A percentile compares a stretch with the other conserved stretches of the same genome.
Conservation (phyloP, 306 rosid species). For the Oemleria cerasiformis region DNA sequence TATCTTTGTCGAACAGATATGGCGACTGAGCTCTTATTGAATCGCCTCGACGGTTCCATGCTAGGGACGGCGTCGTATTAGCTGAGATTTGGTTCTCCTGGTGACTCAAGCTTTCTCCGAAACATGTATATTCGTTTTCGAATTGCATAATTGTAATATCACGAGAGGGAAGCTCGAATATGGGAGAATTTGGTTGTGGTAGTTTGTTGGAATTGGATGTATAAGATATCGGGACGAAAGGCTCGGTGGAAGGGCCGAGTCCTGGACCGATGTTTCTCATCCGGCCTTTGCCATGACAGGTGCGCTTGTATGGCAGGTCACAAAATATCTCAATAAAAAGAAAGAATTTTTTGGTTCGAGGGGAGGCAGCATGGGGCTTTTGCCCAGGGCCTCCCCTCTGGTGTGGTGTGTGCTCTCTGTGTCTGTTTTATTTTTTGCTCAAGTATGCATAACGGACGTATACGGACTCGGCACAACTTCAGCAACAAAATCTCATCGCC, state of each 20-base stretch:
- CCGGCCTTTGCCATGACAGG: conserved; percentile 99
- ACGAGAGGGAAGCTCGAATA: background rate
- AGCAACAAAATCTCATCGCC: too few relatives aligned
- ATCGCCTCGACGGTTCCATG: background rate
- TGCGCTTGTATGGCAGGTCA: conserved; percentile 99
- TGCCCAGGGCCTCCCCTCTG: conserved; percentile 65
- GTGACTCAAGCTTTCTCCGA: background rate
- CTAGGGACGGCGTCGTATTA: background rate
- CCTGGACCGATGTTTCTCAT: conserved; percentile 55
- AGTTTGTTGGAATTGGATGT: conserved; percentile 41
- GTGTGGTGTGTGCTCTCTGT: conserved; percentile 25
- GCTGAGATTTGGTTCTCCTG: background rate
- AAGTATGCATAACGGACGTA: too few relatives aligned
- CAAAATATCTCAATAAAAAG: conserved; percentile 45
- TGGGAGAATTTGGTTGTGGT: background rate
- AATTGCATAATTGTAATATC: background rate
- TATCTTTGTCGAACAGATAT: background rate
- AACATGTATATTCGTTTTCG: conserved; percentile 9
- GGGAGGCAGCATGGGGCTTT: conserved; percentile 69
- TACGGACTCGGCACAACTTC: background rate
- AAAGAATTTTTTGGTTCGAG: conserved; percentile 36
- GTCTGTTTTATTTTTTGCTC: background rate
- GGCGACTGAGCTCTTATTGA: background rate
- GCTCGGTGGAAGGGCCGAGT: conserved; percentile 17
- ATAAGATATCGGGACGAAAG: conserved; percentile 31